Evolutionary conservation across 345 rosid species (phyloP).

Genomic region (Mallotus nudiflorus): DNA sequence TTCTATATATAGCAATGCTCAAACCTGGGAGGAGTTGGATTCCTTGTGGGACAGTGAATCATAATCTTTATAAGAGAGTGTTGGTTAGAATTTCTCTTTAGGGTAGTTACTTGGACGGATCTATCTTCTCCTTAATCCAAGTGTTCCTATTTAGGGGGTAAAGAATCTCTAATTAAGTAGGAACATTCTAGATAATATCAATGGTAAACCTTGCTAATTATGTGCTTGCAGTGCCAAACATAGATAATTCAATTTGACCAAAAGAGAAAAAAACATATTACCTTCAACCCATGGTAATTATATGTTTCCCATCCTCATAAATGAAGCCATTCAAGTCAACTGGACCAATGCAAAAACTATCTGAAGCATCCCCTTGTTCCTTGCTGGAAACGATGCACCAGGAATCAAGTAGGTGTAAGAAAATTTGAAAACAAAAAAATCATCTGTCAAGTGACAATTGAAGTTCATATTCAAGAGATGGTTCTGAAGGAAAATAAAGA

Average conservation of each 20-base stretch:
- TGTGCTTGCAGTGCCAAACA: background rate
- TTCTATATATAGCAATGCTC: too few relatives aligned
- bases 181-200: too few relatives aligned
- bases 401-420: slow-evolving; percentile 5
- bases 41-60: too few relatives aligned
- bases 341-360: slow-evolving; percentile 46
- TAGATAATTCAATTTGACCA: background rate
- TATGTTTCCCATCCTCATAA: slow-evolving; percentile 88
- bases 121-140: too few relatives aligned
- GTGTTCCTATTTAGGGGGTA: too few relatives aligned
- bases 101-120: too few relatives aligned
- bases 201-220: too few relatives aligned
- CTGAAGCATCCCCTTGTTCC: slow-evolving; percentile 71
- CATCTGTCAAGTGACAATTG: slow-evolving; percentile 18
- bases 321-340: slow-evolving; percentile 77
- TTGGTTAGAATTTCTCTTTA: too few relatives aligned
- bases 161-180: too few relatives aligned
- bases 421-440: background rate
- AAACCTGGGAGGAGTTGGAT: too few relatives aligned
- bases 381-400: slow-evolving; percentile 66
- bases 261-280: slow-evolving; percentile 21
- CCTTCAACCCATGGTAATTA: slow-evolving; percentile 82
- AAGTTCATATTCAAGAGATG: slow-evolving; percentile 21
- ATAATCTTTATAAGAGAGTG: too few relatives aligned
- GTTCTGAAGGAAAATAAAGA: slow-evolving; percentile 27